Percentiles rank a stretch among this genome's conserved stretches.
Evolutionary conservation across 2,329 filamentous ascomycete genomes (phyloP).

Genomic region (Pyrenophora graminea): DNA sequence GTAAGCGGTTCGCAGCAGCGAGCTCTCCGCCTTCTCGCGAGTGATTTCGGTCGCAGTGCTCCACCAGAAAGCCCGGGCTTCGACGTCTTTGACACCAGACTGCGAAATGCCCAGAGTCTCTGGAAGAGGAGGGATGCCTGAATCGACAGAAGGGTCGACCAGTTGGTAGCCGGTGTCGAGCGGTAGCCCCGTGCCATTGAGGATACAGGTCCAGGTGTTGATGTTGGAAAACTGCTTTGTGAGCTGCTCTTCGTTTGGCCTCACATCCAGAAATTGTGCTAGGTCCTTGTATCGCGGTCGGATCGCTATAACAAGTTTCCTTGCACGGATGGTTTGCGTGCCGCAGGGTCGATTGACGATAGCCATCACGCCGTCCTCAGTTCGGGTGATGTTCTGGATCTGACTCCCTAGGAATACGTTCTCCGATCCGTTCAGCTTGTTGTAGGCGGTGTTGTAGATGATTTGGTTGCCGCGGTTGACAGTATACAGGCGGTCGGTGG

Average conservation of each 20-base stretch:
- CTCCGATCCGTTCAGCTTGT: background rate
- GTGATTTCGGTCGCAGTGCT: background rate
- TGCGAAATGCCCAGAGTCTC: slow-evolving; percentile 1
- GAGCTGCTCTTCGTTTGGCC: background rate
- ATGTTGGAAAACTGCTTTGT: slow-evolving; percentile 1
- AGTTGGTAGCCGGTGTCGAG: slow-evolving; percentile 1
- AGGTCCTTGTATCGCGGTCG: background rate
- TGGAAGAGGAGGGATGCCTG: background rate
- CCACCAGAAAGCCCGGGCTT: slow-evolving; percentile 1
- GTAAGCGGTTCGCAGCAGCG: background rate
- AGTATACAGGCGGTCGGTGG: background rate
- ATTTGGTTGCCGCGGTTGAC: slow-evolving; percentile 1
- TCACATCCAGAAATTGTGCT: background rate
- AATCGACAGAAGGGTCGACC: background rate
- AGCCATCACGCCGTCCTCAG: background rate
- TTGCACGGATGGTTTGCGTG: slow-evolving; percentile 1
- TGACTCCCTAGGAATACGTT: background rate
- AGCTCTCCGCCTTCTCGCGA: background rate
- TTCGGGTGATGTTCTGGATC: background rate
- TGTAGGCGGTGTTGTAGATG: slow-evolving; percentile 1
- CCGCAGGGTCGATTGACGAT: background rate
- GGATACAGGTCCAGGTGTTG: background rate
- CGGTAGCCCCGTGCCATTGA: background rate
- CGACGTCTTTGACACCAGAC: background rate
- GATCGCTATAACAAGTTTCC: background rate